These are phyloP conservation scores for Wickerhamomyces silvicola DNA, from an alignment of 805 yeast species.

Conservation along the genomic window DNA sequence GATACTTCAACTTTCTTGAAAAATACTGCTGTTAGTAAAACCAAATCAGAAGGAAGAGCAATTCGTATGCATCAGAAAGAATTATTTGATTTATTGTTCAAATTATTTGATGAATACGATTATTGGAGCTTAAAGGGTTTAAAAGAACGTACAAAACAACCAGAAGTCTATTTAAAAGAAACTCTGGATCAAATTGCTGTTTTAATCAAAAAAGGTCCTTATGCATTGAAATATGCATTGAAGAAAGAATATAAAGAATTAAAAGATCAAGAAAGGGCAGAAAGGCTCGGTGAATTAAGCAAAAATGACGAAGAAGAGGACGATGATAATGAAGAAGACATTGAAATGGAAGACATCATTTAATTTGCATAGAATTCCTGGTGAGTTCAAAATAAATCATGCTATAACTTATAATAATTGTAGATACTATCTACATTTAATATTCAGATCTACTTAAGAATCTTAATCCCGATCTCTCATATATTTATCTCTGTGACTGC, in stretches of 20 bases:
- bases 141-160: conserved; percentile 91
- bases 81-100: conserved; percentile 79
- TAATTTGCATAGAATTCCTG: too few species aligned
- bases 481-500: conserved; percentile 8
- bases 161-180: conserved; percentile 88
- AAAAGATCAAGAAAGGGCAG: conserved; percentile 70
- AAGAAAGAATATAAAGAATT: conserved; percentile 84
- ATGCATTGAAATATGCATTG: conserved; percentile 84
- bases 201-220: conserved; percentile 91
- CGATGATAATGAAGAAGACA: conserved; percentile 54
- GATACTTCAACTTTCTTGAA: conserved; percentile 66
- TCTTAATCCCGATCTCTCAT: too few species aligned
- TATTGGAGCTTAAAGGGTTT: conserved; percentile 95
- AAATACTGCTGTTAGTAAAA: conserved; percentile 38
- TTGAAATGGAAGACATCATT: conserved; percentile 72
- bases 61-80: conserved; percentile 92
- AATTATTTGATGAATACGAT: conserved; percentile 88
- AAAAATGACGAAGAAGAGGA: conserved; percentile 23
- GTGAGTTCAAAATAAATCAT: too few species aligned
- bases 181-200: conserved; percentile 85
- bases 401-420: too few species aligned
- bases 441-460: too few species aligned
- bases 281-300: conserved; percentile 48
- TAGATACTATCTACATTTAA: too few species aligned
- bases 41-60: conserved; percentile 68